Base-by-base conservation (phyloP, 1,139 yeast species). In the Hansenula sp. region DNA sequence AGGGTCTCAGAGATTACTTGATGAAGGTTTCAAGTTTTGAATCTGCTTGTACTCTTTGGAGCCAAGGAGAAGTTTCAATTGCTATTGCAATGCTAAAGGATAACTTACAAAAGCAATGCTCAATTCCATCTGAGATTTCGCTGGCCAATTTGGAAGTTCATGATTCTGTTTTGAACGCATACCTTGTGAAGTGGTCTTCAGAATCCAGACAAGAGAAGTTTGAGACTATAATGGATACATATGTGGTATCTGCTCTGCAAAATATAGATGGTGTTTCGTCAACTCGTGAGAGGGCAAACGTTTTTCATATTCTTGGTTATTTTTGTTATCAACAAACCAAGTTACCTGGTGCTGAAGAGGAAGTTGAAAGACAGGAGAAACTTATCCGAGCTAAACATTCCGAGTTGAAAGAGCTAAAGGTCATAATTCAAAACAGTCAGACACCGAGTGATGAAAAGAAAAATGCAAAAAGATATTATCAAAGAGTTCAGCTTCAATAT, bases 301-400 rank as follows among this genome's bases (percentile, higher is more conserved):
- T 80, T 2, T 83, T 62, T 53, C 81, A 75, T 45, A 66, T 71
- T 4, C 73, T 85, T 51, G 97, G 90, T 0, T 68, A 71, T 27
- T 90, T 90, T 55, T 87, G 97, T 56, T 87, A 85, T 51, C 64
- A 65, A 8, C 94, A 86, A 52, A 65, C 75, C 34, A 71, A 73
- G 45, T 71, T 76, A 3, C 57, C 68, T 4, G 61, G 64, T 2
- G 55, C 73, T 14, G 65, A 61, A 29, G 75, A 70, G 12, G 75
- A 75, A 22, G 65, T 82, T 10, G 56, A 54, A 4, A 73, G 67
- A 33, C 58, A 71, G 10, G 63, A 65, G 17, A 62, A 58, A 24
- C 64, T 76, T 37, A 66, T 72, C 1, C 45, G 46, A 1, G 62
- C 61, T 16, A 74, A 73, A 42, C 58, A 57, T 21, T 52, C 48